phyloP scores from a whole-genome alignment of 345 rosid genomes.

The Erucastrum elatum region DNA sequence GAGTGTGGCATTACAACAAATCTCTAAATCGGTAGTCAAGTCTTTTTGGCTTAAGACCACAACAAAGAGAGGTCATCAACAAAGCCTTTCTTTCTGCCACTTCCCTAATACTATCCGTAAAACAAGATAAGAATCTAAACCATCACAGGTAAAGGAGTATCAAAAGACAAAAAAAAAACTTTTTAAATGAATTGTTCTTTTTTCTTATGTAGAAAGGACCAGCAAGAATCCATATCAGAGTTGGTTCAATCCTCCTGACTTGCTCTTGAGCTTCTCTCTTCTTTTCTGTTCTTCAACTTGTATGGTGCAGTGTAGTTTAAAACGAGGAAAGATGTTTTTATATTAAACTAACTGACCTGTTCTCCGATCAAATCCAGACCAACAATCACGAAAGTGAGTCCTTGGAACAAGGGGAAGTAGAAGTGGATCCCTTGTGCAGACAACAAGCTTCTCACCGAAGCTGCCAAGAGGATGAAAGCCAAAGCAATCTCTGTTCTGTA shows the following conservation, averaged over 20 bases:
- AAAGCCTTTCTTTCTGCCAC: neutral
- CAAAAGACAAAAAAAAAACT: neutral
- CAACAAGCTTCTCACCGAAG: conserved; percentile 72
- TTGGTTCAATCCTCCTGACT: neutral
- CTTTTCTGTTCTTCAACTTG: neutral
- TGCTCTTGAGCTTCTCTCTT: neutral
- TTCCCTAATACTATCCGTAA: neutral
- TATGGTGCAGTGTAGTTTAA: neutral
- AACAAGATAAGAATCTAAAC: neutral
- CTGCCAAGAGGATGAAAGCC: conserved; percentile 68
- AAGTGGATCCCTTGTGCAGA: conserved; percentile 90
- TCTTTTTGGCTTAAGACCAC: neutral
- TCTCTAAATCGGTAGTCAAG: neutral
- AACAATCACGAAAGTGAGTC: conserved; percentile 71
- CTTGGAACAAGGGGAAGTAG: conserved; percentile 88
- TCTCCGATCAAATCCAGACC: conserved; percentile 95
- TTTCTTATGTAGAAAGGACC: neutral
- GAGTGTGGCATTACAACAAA: neutral
- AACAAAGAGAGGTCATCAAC: neutral
- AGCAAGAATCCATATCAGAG: neutral
- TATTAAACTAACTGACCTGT: conserved; percentile 60
- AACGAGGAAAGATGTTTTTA: neutral
- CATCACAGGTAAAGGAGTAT: neutral
- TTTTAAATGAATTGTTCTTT: neutral
- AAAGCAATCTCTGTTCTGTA: conserved; percentile 75